Percentiles rank a stretch among this genome's conserved stretches.
Conservation (phyloP, 345 rosid genomes). For the Hirschfeldia incana region DNA sequence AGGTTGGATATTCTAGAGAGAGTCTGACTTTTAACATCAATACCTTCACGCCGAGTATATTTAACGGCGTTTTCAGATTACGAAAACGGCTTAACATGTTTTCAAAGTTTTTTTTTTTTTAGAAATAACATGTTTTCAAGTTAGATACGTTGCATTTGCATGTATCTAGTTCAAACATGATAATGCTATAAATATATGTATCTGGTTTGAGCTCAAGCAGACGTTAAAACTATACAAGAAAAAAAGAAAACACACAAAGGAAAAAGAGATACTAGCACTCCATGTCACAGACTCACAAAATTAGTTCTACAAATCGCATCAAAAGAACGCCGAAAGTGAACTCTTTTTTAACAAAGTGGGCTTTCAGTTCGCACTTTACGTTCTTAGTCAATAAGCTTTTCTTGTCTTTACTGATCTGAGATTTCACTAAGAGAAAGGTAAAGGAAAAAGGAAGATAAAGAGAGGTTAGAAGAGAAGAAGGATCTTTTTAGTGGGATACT, state of each 20-base stretch:
- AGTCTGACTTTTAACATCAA: background rate
- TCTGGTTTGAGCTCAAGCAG: background rate
- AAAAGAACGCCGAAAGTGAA: slow-evolving; percentile 33
- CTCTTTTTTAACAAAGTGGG: slow-evolving; percentile 21
- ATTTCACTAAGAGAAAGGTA: slow-evolving; percentile 43
- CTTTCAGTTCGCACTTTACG: slow-evolving; percentile 13
- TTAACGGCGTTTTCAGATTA: background rate
- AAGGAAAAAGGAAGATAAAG: slow-evolving; percentile 29
- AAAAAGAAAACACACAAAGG: background rate
- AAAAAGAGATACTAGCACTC: background rate
- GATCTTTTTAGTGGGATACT: slow-evolving; percentile 62
- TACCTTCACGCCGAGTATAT: background rate
- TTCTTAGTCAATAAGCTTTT: slow-evolving; percentile 17
- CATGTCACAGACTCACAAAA: background rate
- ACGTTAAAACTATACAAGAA: background rate
- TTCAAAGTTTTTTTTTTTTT: no score
- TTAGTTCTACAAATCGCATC: background rate
- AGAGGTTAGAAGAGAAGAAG: slow-evolving; percentile 35
- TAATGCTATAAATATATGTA: background rate
- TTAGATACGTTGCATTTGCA: background rate
- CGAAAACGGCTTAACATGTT: background rate
- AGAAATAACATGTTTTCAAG: background rate
- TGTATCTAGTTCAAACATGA: background rate
- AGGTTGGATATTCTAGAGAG: background rate
- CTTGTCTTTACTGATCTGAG: slow-evolving; percentile 15